phyloP scores from a whole-genome alignment of 176 grass and related monocot species.

The Carex myosuroides region DNA sequence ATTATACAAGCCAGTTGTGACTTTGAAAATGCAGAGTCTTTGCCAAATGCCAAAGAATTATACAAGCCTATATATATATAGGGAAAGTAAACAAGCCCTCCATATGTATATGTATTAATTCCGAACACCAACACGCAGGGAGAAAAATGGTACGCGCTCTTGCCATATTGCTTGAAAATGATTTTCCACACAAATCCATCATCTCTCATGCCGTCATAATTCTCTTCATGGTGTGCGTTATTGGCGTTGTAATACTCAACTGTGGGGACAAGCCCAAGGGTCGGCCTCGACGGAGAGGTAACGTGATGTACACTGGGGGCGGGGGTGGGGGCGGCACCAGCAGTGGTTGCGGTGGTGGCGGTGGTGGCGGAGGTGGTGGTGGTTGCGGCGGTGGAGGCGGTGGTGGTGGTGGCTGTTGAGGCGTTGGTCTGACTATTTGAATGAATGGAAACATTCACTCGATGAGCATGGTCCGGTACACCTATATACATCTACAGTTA shows the following conservation, averaged over 20 bases:
- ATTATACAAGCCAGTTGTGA: neutral
- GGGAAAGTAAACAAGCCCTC: neutral
- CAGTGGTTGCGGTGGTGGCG: neutral
- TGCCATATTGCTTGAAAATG: neutral
- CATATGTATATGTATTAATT: neutral
- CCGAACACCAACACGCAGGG: neutral
- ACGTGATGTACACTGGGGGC: neutral
- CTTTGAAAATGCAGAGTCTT: neutral
- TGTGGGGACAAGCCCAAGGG: too few relatives aligned
- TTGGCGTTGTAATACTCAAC: neutral
- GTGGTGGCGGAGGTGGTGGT: neutral
- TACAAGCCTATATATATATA: too few relatives aligned
- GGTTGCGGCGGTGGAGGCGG: neutral
- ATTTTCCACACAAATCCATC: neutral
- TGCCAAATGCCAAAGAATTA: too few relatives aligned
- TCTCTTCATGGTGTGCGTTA: neutral
- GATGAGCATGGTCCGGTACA: too few relatives aligned
- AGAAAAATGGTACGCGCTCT: conserved; percentile 5
- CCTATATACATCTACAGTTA: too few relatives aligned
- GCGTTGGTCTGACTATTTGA: neutral
- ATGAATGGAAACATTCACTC: neutral
- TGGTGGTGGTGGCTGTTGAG: neutral
- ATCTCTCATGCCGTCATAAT: neutral
- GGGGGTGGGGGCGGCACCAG: neutral
- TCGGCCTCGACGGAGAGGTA: neutral